Evolutionary conservation across 441 rosid genomes (phyloP), one percentile per base, ranked within the genome.

Genomic region (Mallotus japonicus): DNA sequence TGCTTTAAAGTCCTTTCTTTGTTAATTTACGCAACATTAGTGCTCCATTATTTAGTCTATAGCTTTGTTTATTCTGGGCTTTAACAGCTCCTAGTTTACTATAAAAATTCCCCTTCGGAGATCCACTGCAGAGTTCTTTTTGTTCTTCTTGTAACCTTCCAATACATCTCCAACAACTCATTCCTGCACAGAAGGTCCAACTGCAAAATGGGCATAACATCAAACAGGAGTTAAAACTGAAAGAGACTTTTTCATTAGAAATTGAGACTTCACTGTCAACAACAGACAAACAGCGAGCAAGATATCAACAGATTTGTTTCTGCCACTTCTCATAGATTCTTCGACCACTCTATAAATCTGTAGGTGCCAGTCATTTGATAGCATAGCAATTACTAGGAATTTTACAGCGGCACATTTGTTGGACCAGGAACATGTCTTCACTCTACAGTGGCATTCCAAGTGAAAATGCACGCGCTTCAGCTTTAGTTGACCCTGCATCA

Each of bases 11-110:
- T 19, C 28, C 28, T 24, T 24, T 24, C 40, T 37, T 37, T 37
- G 40, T 37, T 37, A 51, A 34, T 67, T 51, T 51, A 14, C 28
- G 70, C 8, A 49, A 67, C 22, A 20, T 67, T 67, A 34, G 60
- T 67, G 71, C 46, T 34, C 9, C 46, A 28, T 51, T 9, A 17
- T 67, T 37, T 32, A 67, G 47, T 28, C 60, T 34, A 24, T 19
- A 44, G n/a, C n/a, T 46, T 28, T 6, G n/a, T 4, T 42, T 17
- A 6, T 8, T 63, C 37, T 20, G 49, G 19, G 14, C 14, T 6
- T 20, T 37, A 34, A 47, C 19, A 28, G 0, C 46, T 15, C 20
- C 15, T 51, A 32, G 24, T 12, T 65, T 9, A 22, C 5, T 1
- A 65, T 3, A n/a, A 20, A 65, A 9, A 3, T 13, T 50, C 11